These are phyloP conservation scores for Bacidia gigantensis DNA, from an alignment of 495 filamentous ascomycete species.

Conservation along the genomic window DNA sequence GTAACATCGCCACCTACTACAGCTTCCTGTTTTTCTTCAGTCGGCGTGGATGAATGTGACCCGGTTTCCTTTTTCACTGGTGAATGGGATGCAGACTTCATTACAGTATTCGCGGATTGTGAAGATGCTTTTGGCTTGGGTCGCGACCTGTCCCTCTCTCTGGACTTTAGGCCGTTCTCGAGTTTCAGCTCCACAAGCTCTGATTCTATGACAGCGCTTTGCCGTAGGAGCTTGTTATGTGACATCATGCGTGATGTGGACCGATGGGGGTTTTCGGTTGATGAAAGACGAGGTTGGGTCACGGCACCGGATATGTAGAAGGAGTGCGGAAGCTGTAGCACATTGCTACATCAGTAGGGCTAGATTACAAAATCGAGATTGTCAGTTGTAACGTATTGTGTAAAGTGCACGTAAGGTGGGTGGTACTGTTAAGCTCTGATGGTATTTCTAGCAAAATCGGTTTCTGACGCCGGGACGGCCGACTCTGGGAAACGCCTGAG, in stretches of 20 bases:
- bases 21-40: constrained; percentile 31
- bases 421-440: neutral
- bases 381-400: neutral
- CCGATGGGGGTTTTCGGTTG: neutral
- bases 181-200: constrained; percentile 14
- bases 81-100: constrained; percentile 26
- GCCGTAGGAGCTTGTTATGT: constrained; percentile 6
- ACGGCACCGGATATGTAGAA: neutral
- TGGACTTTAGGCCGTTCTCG: constrained; percentile 8
- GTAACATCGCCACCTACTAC: constrained; percentile 43
- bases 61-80: constrained; percentile 27
- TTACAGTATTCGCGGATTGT: constrained; percentile 10
- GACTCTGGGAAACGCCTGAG: neutral
- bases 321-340: neutral
- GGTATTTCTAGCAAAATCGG: neutral
- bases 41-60: constrained; percentile 23
- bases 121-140: constrained; percentile 7
- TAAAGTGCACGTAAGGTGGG: neutral
- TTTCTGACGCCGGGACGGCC: neutral
- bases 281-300: neutral
- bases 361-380: neutral
- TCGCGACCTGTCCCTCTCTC: constrained; percentile 1
- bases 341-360: neutral
- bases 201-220: constrained; percentile 5
- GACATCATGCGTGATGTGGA: constrained; percentile 7